These are phyloP conservation scores for Talaromyces sp. DNA, from an alignment of 2,329 filamentous ascomycete genomes.

Conservation along the genomic window DNA sequence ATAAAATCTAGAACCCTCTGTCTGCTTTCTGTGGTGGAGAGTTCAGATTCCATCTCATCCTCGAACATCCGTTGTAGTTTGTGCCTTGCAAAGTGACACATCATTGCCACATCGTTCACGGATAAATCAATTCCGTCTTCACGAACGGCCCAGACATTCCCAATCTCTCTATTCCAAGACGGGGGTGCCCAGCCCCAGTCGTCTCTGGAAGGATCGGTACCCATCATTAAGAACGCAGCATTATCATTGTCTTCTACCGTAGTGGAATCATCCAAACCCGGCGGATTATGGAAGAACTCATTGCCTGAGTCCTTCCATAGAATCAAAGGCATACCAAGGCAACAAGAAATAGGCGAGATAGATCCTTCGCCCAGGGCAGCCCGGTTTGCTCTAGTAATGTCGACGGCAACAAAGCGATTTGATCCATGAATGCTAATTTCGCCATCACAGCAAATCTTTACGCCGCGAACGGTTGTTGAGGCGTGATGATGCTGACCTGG, in stretches of 20 bases:
- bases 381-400: background rate
- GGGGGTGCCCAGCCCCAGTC: slow-evolving; percentile 15
- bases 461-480: background rate
- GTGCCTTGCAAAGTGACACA: background rate
- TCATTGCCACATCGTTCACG: slow-evolving; percentile 1
- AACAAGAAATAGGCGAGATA: slow-evolving; percentile 13
- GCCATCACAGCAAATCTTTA: background rate
- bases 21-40: background rate
- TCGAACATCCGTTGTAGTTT: slow-evolving; percentile 7
- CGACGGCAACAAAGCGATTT: background rate
- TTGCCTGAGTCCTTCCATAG: slow-evolving; percentile 14
- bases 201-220: background rate
- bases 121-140: background rate
- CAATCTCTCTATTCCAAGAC: slow-evolving; percentile 13
- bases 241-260: too few species aligned
- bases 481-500: background rate
- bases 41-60: background rate
- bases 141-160: background rate
- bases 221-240: slow-evolving; percentile 14
- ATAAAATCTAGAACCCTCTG: background rate
- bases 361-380: background rate
- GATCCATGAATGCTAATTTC: background rate
- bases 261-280: background rate
- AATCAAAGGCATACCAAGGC: slow-evolving; percentile 12
- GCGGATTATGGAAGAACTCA: background rate